phyloP scores from a whole-genome alignment of 2,329 filamentous ascomycete species.

The Fusarium neocosmosporiellum region DNA sequence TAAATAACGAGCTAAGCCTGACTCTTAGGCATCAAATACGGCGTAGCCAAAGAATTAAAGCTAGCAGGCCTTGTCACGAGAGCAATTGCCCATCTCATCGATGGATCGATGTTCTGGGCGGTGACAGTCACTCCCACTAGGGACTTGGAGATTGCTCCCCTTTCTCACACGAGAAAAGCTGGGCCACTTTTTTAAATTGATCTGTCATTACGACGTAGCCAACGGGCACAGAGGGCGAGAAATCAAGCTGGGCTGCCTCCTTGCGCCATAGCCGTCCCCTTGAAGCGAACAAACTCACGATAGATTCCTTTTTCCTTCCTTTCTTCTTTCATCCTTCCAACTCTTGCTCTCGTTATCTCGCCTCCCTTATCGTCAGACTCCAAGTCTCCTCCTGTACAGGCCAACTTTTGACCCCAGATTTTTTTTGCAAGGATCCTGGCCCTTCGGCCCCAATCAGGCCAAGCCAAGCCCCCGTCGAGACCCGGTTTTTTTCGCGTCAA shows the following conservation, averaged over 20 bases:
- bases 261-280: not conserved
- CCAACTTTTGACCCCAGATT: slow-evolving; percentile 35
- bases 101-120: slow-evolving; percentile 1
- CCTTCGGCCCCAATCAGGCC: slow-evolving; percentile 18
- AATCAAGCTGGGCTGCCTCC: not conserved
- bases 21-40: slow-evolving; percentile 6
- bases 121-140: slow-evolving; percentile 19
- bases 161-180: slow-evolving; percentile 30
- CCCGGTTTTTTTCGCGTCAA: slow-evolving; percentile 38
- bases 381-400: slow-evolving; percentile 9
- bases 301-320: not conserved
- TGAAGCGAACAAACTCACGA: not conserved
- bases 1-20: slow-evolving; percentile 4
- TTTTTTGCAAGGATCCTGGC: slow-evolving; percentile 29
- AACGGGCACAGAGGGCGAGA: not conserved
- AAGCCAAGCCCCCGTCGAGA: slow-evolving; percentile 26
- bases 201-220: slow-evolving; percentile 21
- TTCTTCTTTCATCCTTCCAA: not conserved
- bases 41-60: slow-evolving; percentile 7
- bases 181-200: slow-evolving; percentile 40
- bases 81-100: slow-evolving; percentile 34
- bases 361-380: slow-evolving; percentile 26
- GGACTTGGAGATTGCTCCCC: slow-evolving; percentile 30
- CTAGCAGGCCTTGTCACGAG: slow-evolving; percentile 27
- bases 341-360: slow-evolving; percentile 24